A percentile compares a stretch with the other conserved stretches of the same genome.
Conservation (phyloP, 345 rosid genomes). For the Lepidium didymum region DNA sequence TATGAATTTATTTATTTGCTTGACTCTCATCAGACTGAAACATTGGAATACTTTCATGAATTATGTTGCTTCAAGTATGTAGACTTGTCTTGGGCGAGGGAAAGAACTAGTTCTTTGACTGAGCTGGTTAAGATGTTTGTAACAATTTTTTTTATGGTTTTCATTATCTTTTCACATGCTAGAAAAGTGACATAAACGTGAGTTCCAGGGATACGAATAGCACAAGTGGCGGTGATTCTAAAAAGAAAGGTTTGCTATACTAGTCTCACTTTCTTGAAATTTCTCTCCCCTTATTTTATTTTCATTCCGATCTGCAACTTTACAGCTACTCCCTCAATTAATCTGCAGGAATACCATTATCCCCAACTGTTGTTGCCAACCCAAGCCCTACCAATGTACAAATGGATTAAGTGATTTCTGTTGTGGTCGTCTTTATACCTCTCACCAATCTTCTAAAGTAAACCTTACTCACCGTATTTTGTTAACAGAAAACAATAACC, state of each 20-base stretch:
- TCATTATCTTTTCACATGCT: constrained; percentile 13
- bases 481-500: constrained; percentile 37
- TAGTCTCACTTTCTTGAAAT: background rate
- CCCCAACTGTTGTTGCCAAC: constrained; percentile 17
- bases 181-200: constrained; percentile 16
- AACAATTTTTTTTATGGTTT: background rate
- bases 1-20: background rate
- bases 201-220: constrained; percentile 16
- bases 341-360: constrained; percentile 26
- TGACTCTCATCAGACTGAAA: background rate
- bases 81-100: background rate
- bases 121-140: background rate
- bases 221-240: constrained; percentile 1
- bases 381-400: constrained; percentile 26
- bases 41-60: background rate
- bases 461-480: background rate
- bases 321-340: background rate
- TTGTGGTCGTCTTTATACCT: background rate
- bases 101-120: background rate
- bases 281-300: background rate
- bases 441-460: background rate
- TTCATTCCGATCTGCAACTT: background rate
- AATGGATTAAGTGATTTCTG: constrained; percentile 7
- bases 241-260: constrained; percentile 18
- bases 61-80: background rate